These are phyloP conservation scores for Phalaenopsis aphrodite DNA, from an alignment of 106 monocot species.

Conservation along the genomic window DNA sequence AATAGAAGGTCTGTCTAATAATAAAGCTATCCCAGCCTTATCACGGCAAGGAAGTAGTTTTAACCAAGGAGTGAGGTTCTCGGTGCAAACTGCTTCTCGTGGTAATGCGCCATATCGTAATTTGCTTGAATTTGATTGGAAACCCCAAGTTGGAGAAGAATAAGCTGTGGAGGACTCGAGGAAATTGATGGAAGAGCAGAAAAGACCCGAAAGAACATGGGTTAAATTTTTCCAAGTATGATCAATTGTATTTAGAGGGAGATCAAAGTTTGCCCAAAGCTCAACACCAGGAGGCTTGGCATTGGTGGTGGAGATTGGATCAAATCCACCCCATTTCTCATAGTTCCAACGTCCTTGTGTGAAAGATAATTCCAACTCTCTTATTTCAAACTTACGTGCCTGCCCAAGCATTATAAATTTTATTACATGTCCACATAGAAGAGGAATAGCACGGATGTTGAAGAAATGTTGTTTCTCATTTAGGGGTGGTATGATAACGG, in stretches of 20 bases:
- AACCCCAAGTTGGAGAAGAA: conserved; percentile 70
- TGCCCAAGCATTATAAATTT: conserved; percentile 29
- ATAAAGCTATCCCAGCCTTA: conserved; percentile 79
- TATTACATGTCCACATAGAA: not conserved
- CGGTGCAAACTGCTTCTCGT: conserved; percentile 94
- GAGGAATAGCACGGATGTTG: not conserved
- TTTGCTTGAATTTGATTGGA: conserved; percentile 40
- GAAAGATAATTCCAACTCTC: conserved; percentile 78
- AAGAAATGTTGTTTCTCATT: not conserved
- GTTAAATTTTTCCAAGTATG: conserved; percentile 82
- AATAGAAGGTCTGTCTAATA: conserved; percentile 86
- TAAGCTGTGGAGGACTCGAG: conserved; percentile 73
- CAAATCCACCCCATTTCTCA: conserved; percentile 79
- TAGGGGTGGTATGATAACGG: too few relatives aligned
- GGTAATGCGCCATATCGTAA: conserved; percentile 89
- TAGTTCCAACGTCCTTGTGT: conserved; percentile 98
- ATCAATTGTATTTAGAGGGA: conserved; percentile 52
- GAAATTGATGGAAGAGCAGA: conserved; percentile 93
- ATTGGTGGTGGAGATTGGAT: conserved; percentile 62
- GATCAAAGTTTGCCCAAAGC: conserved; percentile 78
- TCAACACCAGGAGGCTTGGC: conserved; percentile 98
- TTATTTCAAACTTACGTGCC: conserved; percentile 70
- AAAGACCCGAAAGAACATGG: conserved; percentile 89
- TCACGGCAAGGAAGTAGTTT: conserved; percentile 96
- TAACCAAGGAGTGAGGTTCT: conserved; percentile 98